Conservation (phyloP, 805 yeast species). For the Cyberlindnera nakhonratchasimensis region DNA sequence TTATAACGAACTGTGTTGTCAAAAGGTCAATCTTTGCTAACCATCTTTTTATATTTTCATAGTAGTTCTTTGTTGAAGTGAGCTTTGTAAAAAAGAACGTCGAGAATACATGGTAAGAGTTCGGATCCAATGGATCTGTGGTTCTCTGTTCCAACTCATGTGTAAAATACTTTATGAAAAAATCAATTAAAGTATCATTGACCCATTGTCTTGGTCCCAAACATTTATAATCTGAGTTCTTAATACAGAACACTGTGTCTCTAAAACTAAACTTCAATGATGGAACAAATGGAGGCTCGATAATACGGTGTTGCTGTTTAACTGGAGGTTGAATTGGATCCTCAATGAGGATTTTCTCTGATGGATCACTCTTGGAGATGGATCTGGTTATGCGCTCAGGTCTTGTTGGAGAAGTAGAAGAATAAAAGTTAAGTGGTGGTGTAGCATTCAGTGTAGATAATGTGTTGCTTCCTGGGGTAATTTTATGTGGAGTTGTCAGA, state of each 20-base stretch:
- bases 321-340: constrained; percentile 1
- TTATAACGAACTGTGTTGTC: constrained; percentile 54
- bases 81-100: constrained; percentile 80
- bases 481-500: neutral
- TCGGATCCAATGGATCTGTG: constrained; percentile 29
- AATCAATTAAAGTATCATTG: constrained; percentile 85
- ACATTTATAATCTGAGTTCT: constrained; percentile 72
- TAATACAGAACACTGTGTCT: constrained; percentile 54
- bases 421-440: constrained; percentile 4
- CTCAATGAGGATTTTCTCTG: constrained; percentile 7
- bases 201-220: constrained; percentile 81
- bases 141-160: constrained; percentile 28
- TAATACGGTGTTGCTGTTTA: constrained; percentile 1
- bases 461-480: neutral
- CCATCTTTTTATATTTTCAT: constrained; percentile 73
- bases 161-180: constrained; percentile 63
- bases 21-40: constrained; percentile 62
- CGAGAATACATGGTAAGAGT: constrained; percentile 58
- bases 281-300: constrained; percentile 29
- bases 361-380: neutral
- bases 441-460: neutral
- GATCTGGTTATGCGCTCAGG: neutral
- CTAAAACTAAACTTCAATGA: constrained; percentile 47
- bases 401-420: neutral
- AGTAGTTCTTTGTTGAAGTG: constrained; percentile 43